phyloP scores from a whole-genome alignment of 2,329 filamentous ascomycete species.

The Ophiocordyceps camponoti-saundersi region DNA sequence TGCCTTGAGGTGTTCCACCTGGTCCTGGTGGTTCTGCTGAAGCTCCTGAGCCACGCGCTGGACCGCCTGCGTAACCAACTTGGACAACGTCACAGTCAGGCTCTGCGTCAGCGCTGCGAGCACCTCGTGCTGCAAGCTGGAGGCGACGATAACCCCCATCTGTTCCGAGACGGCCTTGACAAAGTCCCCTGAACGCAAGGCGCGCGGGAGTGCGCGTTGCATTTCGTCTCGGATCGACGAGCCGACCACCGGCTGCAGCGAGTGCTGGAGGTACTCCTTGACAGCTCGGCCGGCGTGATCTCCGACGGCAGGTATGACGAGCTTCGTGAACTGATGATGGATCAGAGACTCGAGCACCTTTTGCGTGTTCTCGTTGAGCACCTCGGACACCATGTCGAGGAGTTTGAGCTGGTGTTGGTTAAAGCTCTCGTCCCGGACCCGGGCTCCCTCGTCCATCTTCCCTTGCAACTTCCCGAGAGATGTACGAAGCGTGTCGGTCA shows the following conservation, averaged over 20 bases:
- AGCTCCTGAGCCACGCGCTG: constrained; percentile 53
- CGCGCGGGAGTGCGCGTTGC: constrained; percentile 51
- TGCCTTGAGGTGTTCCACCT: constrained; percentile 32
- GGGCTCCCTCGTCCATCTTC: constrained; percentile 48
- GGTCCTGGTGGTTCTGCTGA: constrained; percentile 40
- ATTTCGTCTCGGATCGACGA: constrained; percentile 56
- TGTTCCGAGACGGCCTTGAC: constrained; percentile 53
- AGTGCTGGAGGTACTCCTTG: constrained; percentile 52
- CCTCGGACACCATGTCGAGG: constrained; percentile 39
- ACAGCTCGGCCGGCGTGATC: constrained; percentile 51
- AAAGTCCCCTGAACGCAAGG: constrained; percentile 58
- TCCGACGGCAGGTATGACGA: constrained; percentile 59
- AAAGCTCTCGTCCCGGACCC: constrained; percentile 32
- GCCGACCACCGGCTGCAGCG: constrained; percentile 50
- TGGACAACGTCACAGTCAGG: constrained; percentile 49
- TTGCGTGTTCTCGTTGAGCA: constrained; percentile 46
- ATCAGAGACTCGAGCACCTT: constrained; percentile 65
- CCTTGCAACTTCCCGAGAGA: constrained; percentile 44
- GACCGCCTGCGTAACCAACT: constrained; percentile 46
- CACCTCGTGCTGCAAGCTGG: constrained; percentile 55
- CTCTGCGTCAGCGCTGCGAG: constrained; percentile 40
- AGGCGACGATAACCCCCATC: constrained; percentile 47
- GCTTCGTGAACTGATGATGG: constrained; percentile 54
- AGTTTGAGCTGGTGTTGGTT: constrained; percentile 35
- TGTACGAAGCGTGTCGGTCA: constrained; percentile 35